Evolutionary conservation across 352 stramenopile species (phyloP).

Genomic region (Phytopythium oedochilum): DNA sequence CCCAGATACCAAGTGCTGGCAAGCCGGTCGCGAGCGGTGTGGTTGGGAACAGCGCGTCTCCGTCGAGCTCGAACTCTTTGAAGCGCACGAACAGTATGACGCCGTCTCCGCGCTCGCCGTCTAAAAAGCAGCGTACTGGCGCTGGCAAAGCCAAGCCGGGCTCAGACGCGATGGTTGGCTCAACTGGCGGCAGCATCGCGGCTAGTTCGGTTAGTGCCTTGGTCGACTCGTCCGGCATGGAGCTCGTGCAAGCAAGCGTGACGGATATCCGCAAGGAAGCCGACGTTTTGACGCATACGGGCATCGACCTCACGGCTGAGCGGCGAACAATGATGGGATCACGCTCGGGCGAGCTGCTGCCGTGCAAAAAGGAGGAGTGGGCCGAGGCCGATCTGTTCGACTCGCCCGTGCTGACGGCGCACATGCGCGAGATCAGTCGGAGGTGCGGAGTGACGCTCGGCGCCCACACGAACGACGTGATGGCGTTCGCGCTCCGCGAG

Average conservation of each 20-base stretch:
- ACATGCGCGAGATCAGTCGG: slow-evolving; percentile 48
- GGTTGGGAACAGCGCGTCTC: slow-evolving; percentile 20
- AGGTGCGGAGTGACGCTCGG: slow-evolving; percentile 56
- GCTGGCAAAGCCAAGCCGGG: slow-evolving; percentile 27
- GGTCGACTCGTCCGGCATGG: slow-evolving; percentile 31
- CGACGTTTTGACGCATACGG: slow-evolving; percentile 82
- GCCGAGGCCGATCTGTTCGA: slow-evolving; percentile 82
- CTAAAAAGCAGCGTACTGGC: slow-evolving; percentile 56
- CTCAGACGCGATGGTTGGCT: slow-evolving; percentile 22
- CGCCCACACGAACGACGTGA: slow-evolving; percentile 58
- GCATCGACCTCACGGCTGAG: slow-evolving; percentile 69
- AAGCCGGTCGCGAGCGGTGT: background rate
- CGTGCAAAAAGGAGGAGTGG: slow-evolving; percentile 77
- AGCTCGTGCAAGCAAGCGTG: slow-evolving; percentile 57
- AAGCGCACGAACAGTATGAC: slow-evolving; percentile 54
- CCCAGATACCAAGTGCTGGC: slow-evolving; percentile 4
- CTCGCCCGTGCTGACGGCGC: slow-evolving; percentile 38
- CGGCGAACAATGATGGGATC: slow-evolving; percentile 75
- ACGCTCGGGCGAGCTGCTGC: slow-evolving; percentile 39
- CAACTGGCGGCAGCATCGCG: background rate
- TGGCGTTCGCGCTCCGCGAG: slow-evolving; percentile 79
- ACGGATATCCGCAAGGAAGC: slow-evolving; percentile 78
- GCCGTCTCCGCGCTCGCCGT: slow-evolving; percentile 65
- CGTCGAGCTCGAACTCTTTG: slow-evolving; percentile 22
- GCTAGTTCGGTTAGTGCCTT: background rate